Evolutionary conservation across 2,329 filamentous ascomycete species (phyloP), one percentile per base, ranked within the genome.

Genomic region (Sphaerulina vaccinii): DNA sequence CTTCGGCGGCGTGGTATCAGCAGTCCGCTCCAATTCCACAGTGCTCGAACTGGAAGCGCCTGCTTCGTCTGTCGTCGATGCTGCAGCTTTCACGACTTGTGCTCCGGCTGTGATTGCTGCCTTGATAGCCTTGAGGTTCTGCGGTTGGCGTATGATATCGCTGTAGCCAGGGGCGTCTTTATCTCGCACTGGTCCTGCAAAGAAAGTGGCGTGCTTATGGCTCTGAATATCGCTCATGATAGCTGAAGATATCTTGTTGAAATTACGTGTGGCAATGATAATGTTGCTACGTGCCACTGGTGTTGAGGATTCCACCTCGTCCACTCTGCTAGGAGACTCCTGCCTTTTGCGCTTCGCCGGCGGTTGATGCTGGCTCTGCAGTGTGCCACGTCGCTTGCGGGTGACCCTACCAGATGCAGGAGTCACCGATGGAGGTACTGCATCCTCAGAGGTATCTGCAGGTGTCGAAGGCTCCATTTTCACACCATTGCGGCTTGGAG

Each of bases 1-100:
- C 62, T 85, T 88, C 0, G 93, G 92, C 2, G 92, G 89, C 2
- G 92, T 79, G 21, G 96, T 76, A 51, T 96, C 89, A 43, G 85
- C 80, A 1, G 82, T 86, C 51, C 87, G 80, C 7, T 87, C 83
- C 5, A 92, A 73, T 76, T 80, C 82, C 16, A 87, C 75, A 2
- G 58, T 62, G 10, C 51, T 62, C 4, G 55, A 50, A 15, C 49
- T 51, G 24, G 37, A 49, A 21, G 68, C 64, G 3, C 79, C 75
- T 46, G 85, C 83, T 15, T 79, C 78, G 15, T 77, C 78, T 6
- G 75, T 42, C 1, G 62, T 46, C 11, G 74, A 67, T 10, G 73
- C 67, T 2, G 72, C 70, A 2, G 73, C 71, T 33, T 66, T 65
- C 11, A 90, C 87, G 53, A 87, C 84, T 49, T 83, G 84, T 4